Percentiles rank a stretch among this genome's conserved stretches.
Evolutionary conservation across 148 eudicot genomes (phyloP).

Genomic region (Heliosperma pusillum): DNA sequence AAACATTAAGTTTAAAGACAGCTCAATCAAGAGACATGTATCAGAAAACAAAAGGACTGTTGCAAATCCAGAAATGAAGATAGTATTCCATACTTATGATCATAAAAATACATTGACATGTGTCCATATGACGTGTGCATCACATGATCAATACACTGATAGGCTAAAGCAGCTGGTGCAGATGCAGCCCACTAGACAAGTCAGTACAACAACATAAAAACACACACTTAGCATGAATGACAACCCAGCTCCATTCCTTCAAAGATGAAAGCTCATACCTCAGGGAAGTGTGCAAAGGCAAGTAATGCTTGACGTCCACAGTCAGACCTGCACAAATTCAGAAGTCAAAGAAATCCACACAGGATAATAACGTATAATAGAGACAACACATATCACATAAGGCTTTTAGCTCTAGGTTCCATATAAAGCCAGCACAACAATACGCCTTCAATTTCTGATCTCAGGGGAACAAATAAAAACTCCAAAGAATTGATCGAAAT

Average conservation of each 20-base stretch:
- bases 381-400: not conserved
- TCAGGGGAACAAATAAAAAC: not conserved
- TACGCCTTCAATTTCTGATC: not conserved
- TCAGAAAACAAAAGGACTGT: not conserved
- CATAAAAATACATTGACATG: not conserved
- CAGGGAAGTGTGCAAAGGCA: conserved; percentile 79
- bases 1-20: not conserved
- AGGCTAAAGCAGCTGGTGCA: not conserved
- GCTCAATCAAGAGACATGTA: not conserved
- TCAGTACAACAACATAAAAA: not conserved
- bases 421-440: not conserved
- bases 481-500: not conserved
- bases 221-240: conserved; percentile 6
- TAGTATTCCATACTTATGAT: not conserved
- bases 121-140: not conserved
- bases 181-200: not conserved
- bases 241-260: not conserved
- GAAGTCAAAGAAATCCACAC: conserved; percentile 7
- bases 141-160: not conserved
- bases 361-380: not conserved
- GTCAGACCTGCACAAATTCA: conserved; percentile 56
- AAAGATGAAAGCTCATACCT: conserved; percentile 45
- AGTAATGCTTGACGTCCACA: conserved; percentile 96
- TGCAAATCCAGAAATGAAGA: not conserved
- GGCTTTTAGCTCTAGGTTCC: not conserved